Conservation (phyloP, 805 yeast genomes). For the Kodamaea sagamina region DNA sequence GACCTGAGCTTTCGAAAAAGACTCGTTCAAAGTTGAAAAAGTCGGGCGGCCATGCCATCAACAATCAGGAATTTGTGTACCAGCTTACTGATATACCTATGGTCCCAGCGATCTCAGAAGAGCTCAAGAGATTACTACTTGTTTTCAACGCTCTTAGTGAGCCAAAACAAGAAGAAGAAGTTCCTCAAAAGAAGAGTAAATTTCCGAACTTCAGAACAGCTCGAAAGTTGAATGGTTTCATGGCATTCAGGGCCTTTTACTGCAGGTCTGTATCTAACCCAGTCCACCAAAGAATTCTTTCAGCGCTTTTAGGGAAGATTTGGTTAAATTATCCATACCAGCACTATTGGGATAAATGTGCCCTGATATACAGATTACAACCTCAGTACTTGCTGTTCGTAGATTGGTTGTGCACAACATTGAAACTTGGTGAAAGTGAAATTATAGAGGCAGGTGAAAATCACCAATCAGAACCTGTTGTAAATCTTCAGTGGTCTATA, state of each 20-base stretch:
- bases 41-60: too few species aligned
- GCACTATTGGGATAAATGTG: conserved; percentile 2
- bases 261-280: conserved; percentile 4
- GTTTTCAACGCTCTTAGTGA: neutral
- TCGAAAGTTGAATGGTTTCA: conserved; percentile 10
- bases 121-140: neutral
- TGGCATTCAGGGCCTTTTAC: conserved; percentile 12
- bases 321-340: conserved; percentile 7
- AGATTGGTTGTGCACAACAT: conserved; percentile 5
- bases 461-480: neutral
- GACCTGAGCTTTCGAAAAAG: too few species aligned
- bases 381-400: neutral
- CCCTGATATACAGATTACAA: conserved; percentile 1
- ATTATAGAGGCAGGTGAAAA: too few species aligned
- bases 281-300: neutral
- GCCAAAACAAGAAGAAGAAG: neutral
- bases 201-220: neutral
- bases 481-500: neutral
- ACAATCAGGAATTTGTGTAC: neutral
- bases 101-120: neutral
- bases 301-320: neutral
- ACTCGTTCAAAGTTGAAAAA: too few species aligned
- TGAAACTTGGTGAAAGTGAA: neutral
- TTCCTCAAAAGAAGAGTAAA: too few species aligned
- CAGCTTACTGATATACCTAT: neutral